Evolutionary conservation across 208 protist species (phyloP).

Genomic region (Leishmania gerbilli): DNA sequence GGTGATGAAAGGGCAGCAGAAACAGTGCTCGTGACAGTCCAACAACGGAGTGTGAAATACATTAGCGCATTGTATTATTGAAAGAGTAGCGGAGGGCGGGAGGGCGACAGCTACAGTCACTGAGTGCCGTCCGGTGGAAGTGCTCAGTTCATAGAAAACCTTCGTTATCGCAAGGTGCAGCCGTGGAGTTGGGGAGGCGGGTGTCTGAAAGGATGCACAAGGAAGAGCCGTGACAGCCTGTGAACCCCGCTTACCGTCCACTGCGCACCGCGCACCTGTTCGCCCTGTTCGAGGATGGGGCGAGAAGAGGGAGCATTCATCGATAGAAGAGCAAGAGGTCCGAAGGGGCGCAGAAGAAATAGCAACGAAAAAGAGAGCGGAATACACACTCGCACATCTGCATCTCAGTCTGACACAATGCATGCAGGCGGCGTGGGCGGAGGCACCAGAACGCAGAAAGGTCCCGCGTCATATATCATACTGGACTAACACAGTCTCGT

Average conservation of each 20-base stretch:
- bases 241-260: not conserved
- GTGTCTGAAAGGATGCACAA: not conserved
- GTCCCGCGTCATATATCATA: not conserved
- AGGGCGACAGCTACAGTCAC: not conserved
- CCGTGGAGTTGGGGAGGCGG: not conserved
- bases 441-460: not conserved
- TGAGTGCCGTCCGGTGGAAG: not conserved
- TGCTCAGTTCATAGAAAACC: not conserved
- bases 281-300: not conserved
- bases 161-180: not conserved
- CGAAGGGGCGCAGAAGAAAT: not conserved
- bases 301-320: not conserved
- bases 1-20: not conserved
- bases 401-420: not conserved
- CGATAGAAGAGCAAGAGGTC: not conserved
- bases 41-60: not conserved
- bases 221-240: not conserved
- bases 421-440: not conserved
- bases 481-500: too few relatives aligned
- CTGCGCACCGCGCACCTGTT: not conserved
- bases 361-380: not conserved
- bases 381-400: slow-evolving; percentile 5
- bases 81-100: not conserved
- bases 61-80: not conserved
- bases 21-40: not conserved